Evolutionary conservation across 352 stramenopile genomes (phyloP).

Genomic region (Phytophthora podocarpi): DNA sequence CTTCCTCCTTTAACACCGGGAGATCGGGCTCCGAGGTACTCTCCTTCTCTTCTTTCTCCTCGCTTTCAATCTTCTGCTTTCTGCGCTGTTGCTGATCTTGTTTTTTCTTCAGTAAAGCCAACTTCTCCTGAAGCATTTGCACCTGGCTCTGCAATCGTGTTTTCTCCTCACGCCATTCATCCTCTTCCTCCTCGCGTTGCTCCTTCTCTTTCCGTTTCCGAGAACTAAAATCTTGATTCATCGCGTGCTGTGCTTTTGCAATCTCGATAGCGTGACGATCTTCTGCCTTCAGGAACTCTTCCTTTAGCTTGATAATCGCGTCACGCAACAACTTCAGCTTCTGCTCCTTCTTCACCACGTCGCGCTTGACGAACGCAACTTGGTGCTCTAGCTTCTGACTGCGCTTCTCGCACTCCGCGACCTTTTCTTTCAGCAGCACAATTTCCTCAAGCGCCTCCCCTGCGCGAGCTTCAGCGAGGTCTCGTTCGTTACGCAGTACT

Average conservation of each 20-base stretch:
- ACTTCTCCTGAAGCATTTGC: constrained; percentile 71
- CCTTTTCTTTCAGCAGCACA: constrained; percentile 55
- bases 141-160: constrained; percentile 58
- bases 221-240: constrained; percentile 35
- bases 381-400: constrained; percentile 59
- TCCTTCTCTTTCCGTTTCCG: constrained; percentile 47
- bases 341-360: constrained; percentile 57
- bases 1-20: constrained; percentile 42
- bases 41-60: constrained; percentile 34
- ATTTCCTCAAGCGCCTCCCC: constrained; percentile 88
- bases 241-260: constrained; percentile 56
- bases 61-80: constrained; percentile 18
- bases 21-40: constrained; percentile 8
- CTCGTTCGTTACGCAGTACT: constrained; percentile 59
- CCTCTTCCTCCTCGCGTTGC: constrained; percentile 43
- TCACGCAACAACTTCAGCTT: constrained; percentile 75
- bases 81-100: constrained; percentile 26
- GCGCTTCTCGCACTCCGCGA: constrained; percentile 37
- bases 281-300: constrained; percentile 89
- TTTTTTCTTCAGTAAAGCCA: constrained; percentile 45
- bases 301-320: constrained; percentile 87
- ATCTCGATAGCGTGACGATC: constrained; percentile 79
- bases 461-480: constrained; percentile 78
- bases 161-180: constrained; percentile 55
- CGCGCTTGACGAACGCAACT: constrained; percentile 40